Evolutionary conservation across 2,329 filamentous ascomycete species (phyloP).

Genomic region (Cordyceps farinosa): DNA sequence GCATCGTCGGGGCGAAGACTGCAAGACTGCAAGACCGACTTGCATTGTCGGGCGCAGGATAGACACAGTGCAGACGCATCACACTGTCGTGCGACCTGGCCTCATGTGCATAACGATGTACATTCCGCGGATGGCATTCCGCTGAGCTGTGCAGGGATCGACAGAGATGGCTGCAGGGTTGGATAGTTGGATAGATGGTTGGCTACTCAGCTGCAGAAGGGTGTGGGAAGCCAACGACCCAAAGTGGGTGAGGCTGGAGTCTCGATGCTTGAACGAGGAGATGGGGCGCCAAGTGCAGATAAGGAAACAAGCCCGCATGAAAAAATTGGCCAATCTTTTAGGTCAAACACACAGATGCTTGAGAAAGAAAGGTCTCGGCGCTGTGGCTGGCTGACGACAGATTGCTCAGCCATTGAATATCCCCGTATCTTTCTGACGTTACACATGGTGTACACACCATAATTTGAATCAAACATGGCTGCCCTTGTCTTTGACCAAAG

Average conservation of each 20-base stretch:
- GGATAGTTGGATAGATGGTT: too few relatives aligned
- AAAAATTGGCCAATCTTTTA: background rate
- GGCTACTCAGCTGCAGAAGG: background rate
- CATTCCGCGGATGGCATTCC: background rate
- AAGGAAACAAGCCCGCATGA: background rate
- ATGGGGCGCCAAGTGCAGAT: background rate
- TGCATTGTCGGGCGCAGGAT: background rate
- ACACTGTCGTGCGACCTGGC: background rate
- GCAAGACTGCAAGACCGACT: background rate
- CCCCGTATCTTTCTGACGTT: background rate
- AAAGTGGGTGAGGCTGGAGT: background rate
- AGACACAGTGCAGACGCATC: background rate
- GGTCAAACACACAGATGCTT: background rate
- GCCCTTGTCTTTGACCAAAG: too few relatives aligned
- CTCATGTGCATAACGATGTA: background rate
- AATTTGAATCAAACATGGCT: background rate
- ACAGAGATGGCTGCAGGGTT: background rate
- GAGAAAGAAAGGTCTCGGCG: background rate
- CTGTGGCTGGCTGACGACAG: slow-evolving; percentile 2
- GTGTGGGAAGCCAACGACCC: background rate
- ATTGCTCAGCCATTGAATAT: background rate
- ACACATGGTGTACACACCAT: slow-evolving; percentile 11
- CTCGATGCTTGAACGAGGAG: background rate
- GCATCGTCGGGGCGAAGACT: background rate
- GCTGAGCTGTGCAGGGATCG: background rate